These are phyloP conservation scores for Wickerhamiella spandovensis DNA, from an alignment of 805 yeast genomes.

Conservation along the genomic window DNA sequence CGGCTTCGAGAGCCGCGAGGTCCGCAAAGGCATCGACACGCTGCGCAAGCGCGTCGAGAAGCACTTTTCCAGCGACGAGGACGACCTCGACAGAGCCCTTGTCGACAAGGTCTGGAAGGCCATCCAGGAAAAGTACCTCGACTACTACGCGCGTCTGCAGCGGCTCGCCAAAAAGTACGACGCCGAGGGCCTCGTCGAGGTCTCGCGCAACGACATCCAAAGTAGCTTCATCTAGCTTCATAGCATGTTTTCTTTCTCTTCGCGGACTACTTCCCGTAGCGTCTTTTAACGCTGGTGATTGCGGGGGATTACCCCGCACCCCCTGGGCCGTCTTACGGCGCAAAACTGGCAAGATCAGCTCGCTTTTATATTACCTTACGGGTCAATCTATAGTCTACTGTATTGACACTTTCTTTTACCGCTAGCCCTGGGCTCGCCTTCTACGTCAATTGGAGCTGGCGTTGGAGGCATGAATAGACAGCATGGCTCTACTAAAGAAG, in stretches of 20 bases:
- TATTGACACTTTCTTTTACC: too few relatives aligned
- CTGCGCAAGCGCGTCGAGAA: constrained; percentile 42
- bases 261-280: too few relatives aligned
- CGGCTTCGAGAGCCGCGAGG: constrained; percentile 45
- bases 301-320: too few relatives aligned
- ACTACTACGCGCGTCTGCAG: constrained; percentile 41
- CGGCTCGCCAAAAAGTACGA: constrained; percentile 44
- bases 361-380: too few relatives aligned
- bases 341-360: neutral
- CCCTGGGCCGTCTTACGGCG: too few relatives aligned
- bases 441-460: too few relatives aligned
- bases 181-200: constrained; percentile 19
- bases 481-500: too few relatives aligned
- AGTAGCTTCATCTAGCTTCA: neutral
- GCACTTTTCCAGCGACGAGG: constrained; percentile 30
- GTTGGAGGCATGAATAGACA: too few relatives aligned
- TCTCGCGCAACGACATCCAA: constrained; percentile 11
- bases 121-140: constrained; percentile 48
- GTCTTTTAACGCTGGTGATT: too few relatives aligned
- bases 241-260: neutral
- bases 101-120: constrained; percentile 44
- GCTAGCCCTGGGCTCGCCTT: too few relatives aligned
- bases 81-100: constrained; percentile 10
- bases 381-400: too few relatives aligned
- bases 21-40: constrained; percentile 40